Evolutionary conservation across 306 rosid species (phyloP).

Genomic region (Pterocarpus santalinus): DNA sequence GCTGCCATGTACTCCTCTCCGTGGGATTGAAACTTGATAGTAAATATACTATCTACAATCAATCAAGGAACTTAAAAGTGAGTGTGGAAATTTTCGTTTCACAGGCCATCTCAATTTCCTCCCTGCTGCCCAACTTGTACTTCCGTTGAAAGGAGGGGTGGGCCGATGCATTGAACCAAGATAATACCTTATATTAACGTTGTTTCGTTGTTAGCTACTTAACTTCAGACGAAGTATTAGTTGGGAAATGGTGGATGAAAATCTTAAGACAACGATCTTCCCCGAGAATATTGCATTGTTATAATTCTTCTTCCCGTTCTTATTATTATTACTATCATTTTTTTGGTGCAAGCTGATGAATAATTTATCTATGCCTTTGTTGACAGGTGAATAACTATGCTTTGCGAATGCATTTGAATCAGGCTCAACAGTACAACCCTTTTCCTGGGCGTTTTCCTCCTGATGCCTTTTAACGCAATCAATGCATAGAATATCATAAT

Average conservation of each 20-base stretch:
- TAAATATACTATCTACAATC: slow-evolving; percentile 22
- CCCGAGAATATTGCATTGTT: not conserved
- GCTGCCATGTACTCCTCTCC: slow-evolving; percentile 14
- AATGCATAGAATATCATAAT: slow-evolving; percentile 35
- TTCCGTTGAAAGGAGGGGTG: not conserved
- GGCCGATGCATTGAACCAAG: slow-evolving; percentile 7
- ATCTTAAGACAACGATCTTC: not conserved
- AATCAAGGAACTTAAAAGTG: slow-evolving; percentile 9
- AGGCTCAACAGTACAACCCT: slow-evolving; percentile 84
- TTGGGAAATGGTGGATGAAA: not conserved
- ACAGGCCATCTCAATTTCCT: slow-evolving; percentile 8
- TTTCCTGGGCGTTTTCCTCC: slow-evolving; percentile 90
- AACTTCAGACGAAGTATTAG: not conserved
- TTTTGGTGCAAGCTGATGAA: slow-evolving; percentile 33
- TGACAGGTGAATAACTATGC: slow-evolving; percentile 90
- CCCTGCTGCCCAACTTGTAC: not conserved
- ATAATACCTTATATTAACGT: not conserved
- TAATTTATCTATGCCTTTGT: slow-evolving; percentile 35
- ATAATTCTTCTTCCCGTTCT: not conserved
- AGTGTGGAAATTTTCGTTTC: slow-evolving; percentile 1
- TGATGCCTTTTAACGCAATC: slow-evolving; percentile 68
- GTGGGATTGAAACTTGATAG: not conserved
- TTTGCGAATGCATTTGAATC: slow-evolving; percentile 94
- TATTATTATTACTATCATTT: not conserved
- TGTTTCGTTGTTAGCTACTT: not conserved